Base-by-base conservation (phyloP, 1,284 basidiomycete species). In the Taiwanofungus camphoratus region DNA sequence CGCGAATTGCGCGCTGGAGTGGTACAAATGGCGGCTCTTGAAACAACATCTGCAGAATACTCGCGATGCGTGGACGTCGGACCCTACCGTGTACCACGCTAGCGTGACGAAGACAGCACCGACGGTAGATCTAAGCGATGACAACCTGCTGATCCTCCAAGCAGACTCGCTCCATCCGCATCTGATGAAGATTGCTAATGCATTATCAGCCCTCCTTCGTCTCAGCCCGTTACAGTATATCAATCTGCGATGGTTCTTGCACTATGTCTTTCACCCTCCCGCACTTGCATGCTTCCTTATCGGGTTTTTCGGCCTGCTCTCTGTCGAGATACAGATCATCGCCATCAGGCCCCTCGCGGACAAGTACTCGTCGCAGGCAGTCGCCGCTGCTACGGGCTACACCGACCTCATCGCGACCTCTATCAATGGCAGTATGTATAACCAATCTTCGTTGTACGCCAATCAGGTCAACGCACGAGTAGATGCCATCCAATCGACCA, bases 201-300 rank as follows among this genome's bases (percentile, higher is more conserved):
- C 59, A 30, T 50, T 88, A 7, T 69, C 78, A 11, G 47, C 63
- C 8, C 58, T 65, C 38, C 59, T 86, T 36, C 73, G 63, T 41
- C 67, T 86, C 50, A 73, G 68, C 9, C 71, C 79, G n/a, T 64
- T 71, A 20, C 73, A 81, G 52, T 76, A 87, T 54, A 73, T 72
- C 37, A 71, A 83, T 52, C 65, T 86, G 15, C 78, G 77, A 44
- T 94, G 87, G 86, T 89, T 91, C 64, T 69, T 91, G 52, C 77
- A 88, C 52, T 97, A 95, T 65, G 73, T 97, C 47, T 87, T 90
- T 59, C 90, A 97, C 58, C 82, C 92, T 2, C 88, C 92, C 0
- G 91, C 90, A 1, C 74, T 96, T 31, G 86, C 88, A 0, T 87
- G 92, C 57, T 82, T 98, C 60, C 77, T 92, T 46, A 90, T 97